Evolutionary conservation across 805 yeast genomes (phyloP), one percentile per base, ranked within the genome.

Genomic region (Candida anglica): DNA sequence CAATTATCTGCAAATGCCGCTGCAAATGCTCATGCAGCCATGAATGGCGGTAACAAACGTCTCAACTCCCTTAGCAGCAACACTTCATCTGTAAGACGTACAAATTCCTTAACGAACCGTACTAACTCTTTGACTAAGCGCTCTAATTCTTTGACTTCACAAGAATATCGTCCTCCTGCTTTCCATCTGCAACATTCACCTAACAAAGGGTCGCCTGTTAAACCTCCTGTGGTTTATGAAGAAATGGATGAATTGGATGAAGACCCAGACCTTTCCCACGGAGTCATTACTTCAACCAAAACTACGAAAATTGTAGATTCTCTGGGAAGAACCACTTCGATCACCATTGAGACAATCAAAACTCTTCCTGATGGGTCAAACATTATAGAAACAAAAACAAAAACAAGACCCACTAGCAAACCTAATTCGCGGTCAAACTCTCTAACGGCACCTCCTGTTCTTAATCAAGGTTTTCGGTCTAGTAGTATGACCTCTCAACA

Each of bases 301-400:
- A 66, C 71, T 5, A 66, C 70, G 16, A 64, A 60, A 36, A 58
- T 65, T 10, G 52, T 63, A 6, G 73, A 66, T 34, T 42, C 65
- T 3, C 51, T 40, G 18, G 73, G 73, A 13, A 48, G 71, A 39
- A 59, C 66, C 2, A 57, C 38, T 22, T 42, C 35, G 3, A 56
- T 65, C 20, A 64, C 67, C n/a, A 63, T 66, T 8, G 59, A 62
- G 35, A 63, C 66, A 9, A 52, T 59, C 27, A 53, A 54, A 32
- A 52, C 56, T 6, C 40, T 65, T 33, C 60, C 71, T 6, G 71
- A 66, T 40, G 73, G 73, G 4, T 56, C 69, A 13, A 64, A 63
- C 34, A 52, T 66, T 17, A 60, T 63, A 30, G 71, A 66, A 43
- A 66, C 69, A 3, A 65, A 63, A 14, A 63, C 70, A 9, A 64